Conservation (phyloP, 495 filamentous ascomycete species). For the Massariosphaeria phaeospora region DNA sequence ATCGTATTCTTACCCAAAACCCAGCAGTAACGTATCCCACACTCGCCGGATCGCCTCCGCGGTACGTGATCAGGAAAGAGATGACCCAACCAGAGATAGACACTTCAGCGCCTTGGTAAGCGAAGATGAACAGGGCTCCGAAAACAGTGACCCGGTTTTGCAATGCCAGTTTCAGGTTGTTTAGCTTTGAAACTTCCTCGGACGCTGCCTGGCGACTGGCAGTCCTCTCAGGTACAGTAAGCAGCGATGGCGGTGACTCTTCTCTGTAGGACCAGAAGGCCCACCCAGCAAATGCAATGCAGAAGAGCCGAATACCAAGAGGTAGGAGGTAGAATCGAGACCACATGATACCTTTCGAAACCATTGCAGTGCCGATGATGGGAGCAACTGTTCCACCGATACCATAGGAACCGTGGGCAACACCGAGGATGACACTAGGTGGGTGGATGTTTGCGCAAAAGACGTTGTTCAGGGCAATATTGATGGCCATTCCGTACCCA, state of each 20-base stretch:
- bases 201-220: conserved; percentile 29
- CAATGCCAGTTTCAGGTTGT: conserved; percentile 46
- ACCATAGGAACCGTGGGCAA: conserved; percentile 66
- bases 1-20: conserved; percentile 57
- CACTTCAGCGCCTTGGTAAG: conserved; percentile 76
- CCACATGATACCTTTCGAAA: conserved; percentile 50
- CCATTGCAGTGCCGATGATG: conserved; percentile 63
- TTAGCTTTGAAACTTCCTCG: conserved; percentile 30
- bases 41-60: conserved; percentile 57
- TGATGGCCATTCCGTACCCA: conserved; percentile 62
- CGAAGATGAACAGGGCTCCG: conserved; percentile 72
- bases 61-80: conserved; percentile 67
- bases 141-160: conserved; percentile 60
- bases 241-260: conserved; percentile 42
- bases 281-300: conserved; percentile 50
- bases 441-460: conserved; percentile 67
- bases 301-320: conserved; percentile 48
- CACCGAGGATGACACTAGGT: conserved; percentile 56
- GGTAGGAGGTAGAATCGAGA: conserved; percentile 57
- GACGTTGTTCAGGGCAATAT: conserved; percentile 67
- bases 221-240: conserved; percentile 41
- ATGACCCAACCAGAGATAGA: conserved; percentile 76
- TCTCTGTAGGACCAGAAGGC: conserved; percentile 56
- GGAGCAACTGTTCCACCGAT: conserved; percentile 64
- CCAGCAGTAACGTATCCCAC: conserved; percentile 80